Conservation (phyloP, 2,329 filamentous ascomycete genomes). For the Biscogniauxia sp. region DNA sequence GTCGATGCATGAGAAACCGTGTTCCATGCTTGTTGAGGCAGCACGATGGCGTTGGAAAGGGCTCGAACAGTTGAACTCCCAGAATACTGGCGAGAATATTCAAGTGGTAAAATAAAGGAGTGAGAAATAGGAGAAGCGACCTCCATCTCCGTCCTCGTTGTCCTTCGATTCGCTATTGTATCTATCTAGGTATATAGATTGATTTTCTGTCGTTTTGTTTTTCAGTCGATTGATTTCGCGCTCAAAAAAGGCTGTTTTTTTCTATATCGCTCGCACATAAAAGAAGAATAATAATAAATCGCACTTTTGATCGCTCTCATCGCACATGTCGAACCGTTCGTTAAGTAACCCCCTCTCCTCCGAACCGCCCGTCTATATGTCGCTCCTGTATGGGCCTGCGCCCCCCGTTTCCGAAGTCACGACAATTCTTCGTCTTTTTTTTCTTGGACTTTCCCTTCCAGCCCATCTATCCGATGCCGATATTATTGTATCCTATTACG, state of each 20-base stretch:
- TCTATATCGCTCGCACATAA: neutral
- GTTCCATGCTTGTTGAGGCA: too few species aligned
- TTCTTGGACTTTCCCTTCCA: neutral
- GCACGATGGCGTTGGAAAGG: too few species aligned
- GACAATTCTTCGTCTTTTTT: neutral
- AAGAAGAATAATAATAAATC: neutral
- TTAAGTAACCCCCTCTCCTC: too few species aligned
- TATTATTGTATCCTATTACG: neutral
- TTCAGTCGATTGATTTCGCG: neutral
- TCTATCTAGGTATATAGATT: neutral
- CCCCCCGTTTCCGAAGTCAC: neutral
- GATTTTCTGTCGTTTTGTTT: too few species aligned
- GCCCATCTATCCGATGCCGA: neutral
- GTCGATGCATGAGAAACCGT: too few species aligned
- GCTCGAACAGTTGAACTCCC: too few species aligned
- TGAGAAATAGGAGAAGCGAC: too few species aligned
- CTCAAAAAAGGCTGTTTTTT: neutral
- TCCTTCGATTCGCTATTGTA: too few species aligned
- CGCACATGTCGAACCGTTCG: neutral
- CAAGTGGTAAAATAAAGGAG: too few species aligned
- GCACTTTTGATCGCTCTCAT: conserved; percentile 2
- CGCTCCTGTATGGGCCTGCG: neutral
- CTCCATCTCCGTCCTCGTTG: too few species aligned
- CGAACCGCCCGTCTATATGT: neutral
- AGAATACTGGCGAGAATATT: too few species aligned